Evolutionary conservation across 371 early-diverging fungal species (phyloP), one percentile per base, ranked within the genome.

Genomic region (Mucor ambiguus): DNA sequence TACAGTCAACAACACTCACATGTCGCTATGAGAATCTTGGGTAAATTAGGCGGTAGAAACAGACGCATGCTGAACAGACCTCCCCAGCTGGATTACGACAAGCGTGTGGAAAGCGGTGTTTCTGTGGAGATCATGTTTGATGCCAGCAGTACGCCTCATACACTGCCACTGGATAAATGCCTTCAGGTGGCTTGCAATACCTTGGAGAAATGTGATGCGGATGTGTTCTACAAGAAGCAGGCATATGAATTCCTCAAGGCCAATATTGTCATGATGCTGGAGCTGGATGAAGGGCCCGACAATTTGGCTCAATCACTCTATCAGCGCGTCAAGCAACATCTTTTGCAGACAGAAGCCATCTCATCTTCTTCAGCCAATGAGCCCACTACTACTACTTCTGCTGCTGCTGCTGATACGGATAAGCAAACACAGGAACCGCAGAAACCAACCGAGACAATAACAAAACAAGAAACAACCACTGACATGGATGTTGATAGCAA

Each of bases 31-130:
- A 85, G 98, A 5, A 97, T 99, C 38, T 82, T 99, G 2, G 99
- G 99, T n/a, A 98, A 98, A 74, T 87, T 99, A 12, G 99, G 99
- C 9, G 98, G 98, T 4, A 79, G 94, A 37, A 96, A 95, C 70
- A 86, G 95, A 35, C 79, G 91, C 22, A 83, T 91, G 78, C 79
- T 96, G 22, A 87, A 88, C 62, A 89, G 88, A 37, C 84, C 92
- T 7, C 86, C 90, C 6, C 74, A 78, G 44, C 79, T 93, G 7
- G 69, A 69, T 28, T 82, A 77, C 56, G 76, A 83, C 26, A 62
- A 69, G 9, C 80, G 78, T 9, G 70, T 78, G 0, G 88, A 90
- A 58, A 79, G 79, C 60, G 91, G 90, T 6, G 72, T 92, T 24
- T 86, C 89, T 20, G 72, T 92, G 49, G 84, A 82, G 61, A 71